Evolutionary conservation across 176 grass and related monocot species (phyloP), one percentile per base, ranked within the genome.

Genomic region (Avena atlantica): DNA sequence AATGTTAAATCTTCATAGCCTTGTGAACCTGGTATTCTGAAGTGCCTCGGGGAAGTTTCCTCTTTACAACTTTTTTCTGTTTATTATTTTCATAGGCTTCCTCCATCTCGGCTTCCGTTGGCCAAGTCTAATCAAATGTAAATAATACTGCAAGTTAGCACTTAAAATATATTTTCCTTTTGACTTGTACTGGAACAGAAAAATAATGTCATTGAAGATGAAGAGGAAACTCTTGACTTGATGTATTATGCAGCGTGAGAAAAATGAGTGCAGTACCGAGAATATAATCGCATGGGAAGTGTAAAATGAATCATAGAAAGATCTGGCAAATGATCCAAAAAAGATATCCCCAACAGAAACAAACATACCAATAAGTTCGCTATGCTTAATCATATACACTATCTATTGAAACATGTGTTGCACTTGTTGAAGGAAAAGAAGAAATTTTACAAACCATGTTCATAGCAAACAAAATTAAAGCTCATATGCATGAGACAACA

Each of bases 21-120:
- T 42, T 83, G 76, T 56, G 60, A 82, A 98, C 93, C 93, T 98
- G 96, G 81, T 98, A 98, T 57, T 98, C 93, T 81, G 96, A 98
- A 77, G 93, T 98, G 47, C 96, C 93, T 67, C 23, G 75, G 88
- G 93, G 96, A 89, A 98, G 92, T 90, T 89, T 92, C 85, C 91
- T 92, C 88, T 89, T 94, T 59, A 84, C 86, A 71, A 89, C 19
- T 57, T 92, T 94, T 81, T 20, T 89, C 45, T 96, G 84, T 90
- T 92, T 94, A 73, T 88, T 98, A 78, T 72, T 90, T 78, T 59
- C 17, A 51, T 82, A 68, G 47, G 79, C 63, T 82, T 69, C 63
- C 47, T 68, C 79, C 63, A 82, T 82, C 62, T 82, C 79, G 9
- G 79, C 79, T 69, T 82, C 79, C 2, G 96, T 98, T 25, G 93